Evolutionary conservation across 345 rosid species (phyloP), one percentile per base, ranked within the genome.

Genomic region (Rhodamnia argentea): DNA sequence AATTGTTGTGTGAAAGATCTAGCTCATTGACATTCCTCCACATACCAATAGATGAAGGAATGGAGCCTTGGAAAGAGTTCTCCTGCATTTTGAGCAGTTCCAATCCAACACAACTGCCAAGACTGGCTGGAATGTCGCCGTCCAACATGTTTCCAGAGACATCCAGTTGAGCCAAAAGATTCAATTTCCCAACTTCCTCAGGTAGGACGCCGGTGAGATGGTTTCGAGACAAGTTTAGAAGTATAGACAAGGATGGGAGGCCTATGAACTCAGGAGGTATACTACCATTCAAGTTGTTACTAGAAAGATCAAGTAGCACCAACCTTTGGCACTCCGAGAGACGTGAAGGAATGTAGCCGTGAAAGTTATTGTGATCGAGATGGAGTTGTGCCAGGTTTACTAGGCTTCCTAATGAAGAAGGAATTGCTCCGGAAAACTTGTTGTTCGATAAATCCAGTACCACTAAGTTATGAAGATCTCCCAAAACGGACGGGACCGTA

Each of bases 1-100:
- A 82, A 70, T 90, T 89, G 44, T 89, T 90, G 9, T 50, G 86
- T 1, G 92, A 88, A 81, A 90, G 89, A 82, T 90, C 86, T 14
- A 87, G 3, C 47, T 11, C 53, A 20, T 20, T 32, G 14, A 88
- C 11, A 26, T 85, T 87, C 83, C 70, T 83, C 29, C 89, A 57
- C 6, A 76, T 60, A 26, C 86, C 70, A 44, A 90, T 42, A 14
- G 86, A 51, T 23, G 24, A 12, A 12, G 88, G 90, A 44, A 87
- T 85, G 29, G 42, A 24, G 10, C 88, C 90, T 54, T 55, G 70
- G 32, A 90, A 89, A 13, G 20, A 55, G n/a, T 90, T 90, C 2
- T 64, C 86, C 13, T 53, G 47, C 86, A 90, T 60, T 60, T 78
- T 26, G 22, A 89, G 44, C 23, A 20, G 2, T 52, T 40, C 87